These are phyloP conservation scores for Emmonsia crescens DNA, from an alignment of 2,329 filamentous ascomycete species.

Conservation along the genomic window DNA sequence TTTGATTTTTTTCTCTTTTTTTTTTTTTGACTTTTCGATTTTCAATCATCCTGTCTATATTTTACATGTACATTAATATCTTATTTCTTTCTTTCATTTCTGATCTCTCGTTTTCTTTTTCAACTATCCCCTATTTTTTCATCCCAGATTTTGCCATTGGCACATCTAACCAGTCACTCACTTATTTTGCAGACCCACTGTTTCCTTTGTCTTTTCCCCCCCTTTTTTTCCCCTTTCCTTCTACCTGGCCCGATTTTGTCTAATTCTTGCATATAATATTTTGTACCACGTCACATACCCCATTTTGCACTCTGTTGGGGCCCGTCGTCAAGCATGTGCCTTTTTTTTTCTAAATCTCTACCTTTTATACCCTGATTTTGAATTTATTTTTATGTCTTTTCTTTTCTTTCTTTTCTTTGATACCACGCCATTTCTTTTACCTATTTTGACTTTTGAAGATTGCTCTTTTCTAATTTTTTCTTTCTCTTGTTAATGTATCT, in stretches of 20 bases:
- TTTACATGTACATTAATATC: not conserved
- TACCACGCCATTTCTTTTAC: not conserved
- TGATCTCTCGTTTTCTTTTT: not conserved
- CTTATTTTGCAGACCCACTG: constrained; percentile 20
- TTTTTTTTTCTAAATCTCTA: constrained; percentile 9
- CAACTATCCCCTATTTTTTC: not conserved
- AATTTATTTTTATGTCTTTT: too few species aligned
- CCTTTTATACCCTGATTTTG: not conserved
- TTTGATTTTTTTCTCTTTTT: too few species aligned
- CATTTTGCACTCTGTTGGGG: constrained; percentile 1
- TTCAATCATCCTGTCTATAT: not conserved
- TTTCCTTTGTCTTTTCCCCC: constrained; percentile 10
- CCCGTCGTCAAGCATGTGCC: not conserved
- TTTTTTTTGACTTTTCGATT: not conserved
- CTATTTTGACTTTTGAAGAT: not conserved
- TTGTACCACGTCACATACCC: not conserved
- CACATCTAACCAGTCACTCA: constrained; percentile 16
- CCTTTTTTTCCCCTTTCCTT: constrained; percentile 14
- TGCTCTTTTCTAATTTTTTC: not conserved
- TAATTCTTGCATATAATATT: not conserved
- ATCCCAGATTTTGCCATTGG: not conserved
- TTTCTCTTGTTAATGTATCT: not conserved
- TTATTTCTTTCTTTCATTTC: not conserved
- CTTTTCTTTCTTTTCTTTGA: not conserved
- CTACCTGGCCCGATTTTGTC: not conserved